These are phyloP conservation scores for Liriodendron chinense DNA, from an alignment of 164 flowering plant genomes.

Conservation along the genomic window DNA sequence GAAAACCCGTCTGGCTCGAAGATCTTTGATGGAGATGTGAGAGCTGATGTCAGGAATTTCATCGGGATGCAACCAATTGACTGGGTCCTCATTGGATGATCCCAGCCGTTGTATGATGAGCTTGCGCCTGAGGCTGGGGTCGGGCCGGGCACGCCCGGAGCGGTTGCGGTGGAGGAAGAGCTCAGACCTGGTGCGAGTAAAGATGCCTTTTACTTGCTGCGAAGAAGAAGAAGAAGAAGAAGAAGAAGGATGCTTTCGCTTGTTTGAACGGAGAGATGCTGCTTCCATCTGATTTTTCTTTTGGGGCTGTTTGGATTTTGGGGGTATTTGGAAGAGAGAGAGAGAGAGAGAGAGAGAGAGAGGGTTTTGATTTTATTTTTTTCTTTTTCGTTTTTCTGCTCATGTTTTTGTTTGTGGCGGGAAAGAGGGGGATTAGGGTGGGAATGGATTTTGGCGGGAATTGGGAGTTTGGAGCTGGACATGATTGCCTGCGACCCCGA, in stretches of 20 bases:
- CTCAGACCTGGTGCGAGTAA: slow-evolving; percentile 36
- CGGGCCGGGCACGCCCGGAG: slow-evolving; percentile 30
- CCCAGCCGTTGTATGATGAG: background rate
- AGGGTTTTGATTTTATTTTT: background rate
- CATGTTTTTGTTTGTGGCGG: slow-evolving; percentile 5
- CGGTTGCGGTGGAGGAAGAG: slow-evolving; percentile 25
- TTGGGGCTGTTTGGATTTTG: background rate
- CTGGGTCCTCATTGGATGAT: background rate
- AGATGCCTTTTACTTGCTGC: slow-evolving; percentile 11
- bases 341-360: background rate
- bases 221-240: background rate
- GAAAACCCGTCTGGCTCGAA: slow-evolving; percentile 43
- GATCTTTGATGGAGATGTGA: slow-evolving; percentile 34
- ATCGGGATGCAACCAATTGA: background rate
- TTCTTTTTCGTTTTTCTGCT: too few relatives aligned
- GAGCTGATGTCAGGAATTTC: background rate
- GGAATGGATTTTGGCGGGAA: slow-evolving; percentile 8
- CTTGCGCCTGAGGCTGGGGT: background rate
- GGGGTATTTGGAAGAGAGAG: background rate
- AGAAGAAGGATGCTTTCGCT: slow-evolving; percentile 17
- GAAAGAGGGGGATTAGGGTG: background rate
- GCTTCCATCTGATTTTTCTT: slow-evolving; percentile 5
- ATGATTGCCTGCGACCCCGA: background rate
- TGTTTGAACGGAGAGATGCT: slow-evolving; percentile 8
- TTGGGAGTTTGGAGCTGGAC: background rate